Evolutionary conservation across 75 land plant species (phyloP).

Genomic region (Sequoiadendron giganteum): DNA sequence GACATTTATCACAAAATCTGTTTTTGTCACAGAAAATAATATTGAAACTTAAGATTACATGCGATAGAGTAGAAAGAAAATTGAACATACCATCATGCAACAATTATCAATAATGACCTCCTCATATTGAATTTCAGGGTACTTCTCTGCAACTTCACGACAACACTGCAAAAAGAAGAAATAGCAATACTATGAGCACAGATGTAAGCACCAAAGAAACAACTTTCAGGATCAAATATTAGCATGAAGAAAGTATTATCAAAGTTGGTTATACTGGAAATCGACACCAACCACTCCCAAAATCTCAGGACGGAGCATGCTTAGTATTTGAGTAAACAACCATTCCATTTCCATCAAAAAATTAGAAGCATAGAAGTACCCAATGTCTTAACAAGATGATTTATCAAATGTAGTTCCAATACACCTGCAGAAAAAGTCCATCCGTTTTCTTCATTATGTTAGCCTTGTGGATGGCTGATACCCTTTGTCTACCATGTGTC

Average conservation of each 20-base stretch:
- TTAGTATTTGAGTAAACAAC: not conserved
- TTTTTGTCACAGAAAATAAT: not conserved
- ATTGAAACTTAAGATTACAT: not conserved
- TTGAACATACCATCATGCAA: slow-evolving; percentile 91
- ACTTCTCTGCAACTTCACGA: slow-evolving; percentile 90
- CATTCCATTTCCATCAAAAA: not conserved
- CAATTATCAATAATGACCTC: slow-evolving; percentile 99
- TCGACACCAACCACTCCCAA: not conserved
- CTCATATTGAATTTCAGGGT: slow-evolving; percentile 93
- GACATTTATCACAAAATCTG: not conserved
- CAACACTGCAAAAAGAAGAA: slow-evolving; percentile 72
- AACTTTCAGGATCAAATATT: not conserved
- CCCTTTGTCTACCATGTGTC: slow-evolving; percentile 75
- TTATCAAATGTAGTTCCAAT: slow-evolving; percentile 6
- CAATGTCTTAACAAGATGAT: not conserved
- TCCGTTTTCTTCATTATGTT: slow-evolving; percentile 99
- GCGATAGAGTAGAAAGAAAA: not conserved
- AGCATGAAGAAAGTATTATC: not conserved
- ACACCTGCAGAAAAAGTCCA: slow-evolving; percentile 93
- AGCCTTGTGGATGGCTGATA: slow-evolving; percentile 97
- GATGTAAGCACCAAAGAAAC: not conserved
- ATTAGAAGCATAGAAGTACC: not conserved
- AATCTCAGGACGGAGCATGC: not conserved
- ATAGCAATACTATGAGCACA: not conserved
- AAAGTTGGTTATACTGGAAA: not conserved